phyloP scores from a whole-genome alignment of 2,329 filamentous ascomycete species.

The Colletotrichum paranaense region DNA sequence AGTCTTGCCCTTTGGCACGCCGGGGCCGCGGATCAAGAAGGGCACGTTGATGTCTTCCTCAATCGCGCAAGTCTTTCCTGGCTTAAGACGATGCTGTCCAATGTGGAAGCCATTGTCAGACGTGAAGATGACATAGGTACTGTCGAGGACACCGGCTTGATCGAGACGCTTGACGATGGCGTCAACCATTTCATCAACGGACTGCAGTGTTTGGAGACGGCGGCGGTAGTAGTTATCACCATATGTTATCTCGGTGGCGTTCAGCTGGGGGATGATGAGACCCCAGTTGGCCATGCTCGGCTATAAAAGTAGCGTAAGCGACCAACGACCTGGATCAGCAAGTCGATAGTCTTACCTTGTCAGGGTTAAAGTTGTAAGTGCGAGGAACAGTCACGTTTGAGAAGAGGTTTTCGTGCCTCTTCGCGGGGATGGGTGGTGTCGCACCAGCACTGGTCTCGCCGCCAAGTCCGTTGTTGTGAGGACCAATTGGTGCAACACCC shows the following conservation, averaged over 20 bases:
- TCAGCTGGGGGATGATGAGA: slow-evolving; percentile 52
- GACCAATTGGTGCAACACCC: slow-evolving; percentile 72
- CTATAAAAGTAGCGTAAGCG: slow-evolving; percentile 29
- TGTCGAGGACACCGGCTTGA: slow-evolving; percentile 68
- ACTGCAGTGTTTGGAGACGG: slow-evolving; percentile 63
- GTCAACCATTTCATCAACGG: slow-evolving; percentile 66
- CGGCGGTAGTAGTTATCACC: slow-evolving; percentile 64
- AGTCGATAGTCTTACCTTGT: slow-evolving; percentile 51
- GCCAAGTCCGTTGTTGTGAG: slow-evolving; percentile 64
- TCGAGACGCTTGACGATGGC: slow-evolving; percentile 55
- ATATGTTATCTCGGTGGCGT: slow-evolving; percentile 53
- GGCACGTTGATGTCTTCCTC: slow-evolving; percentile 72
- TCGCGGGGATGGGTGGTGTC: slow-evolving; percentile 64
- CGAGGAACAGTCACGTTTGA: slow-evolving; percentile 68
- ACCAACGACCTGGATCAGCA: neutral
- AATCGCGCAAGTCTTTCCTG: slow-evolving; percentile 68
- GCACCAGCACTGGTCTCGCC: slow-evolving; percentile 26
- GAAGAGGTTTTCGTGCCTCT: slow-evolving; percentile 73
- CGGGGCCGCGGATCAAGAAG: slow-evolving; percentile 66
- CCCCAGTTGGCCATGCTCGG: slow-evolving; percentile 61
- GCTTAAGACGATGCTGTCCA: slow-evolving; percentile 67
- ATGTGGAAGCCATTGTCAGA: slow-evolving; percentile 72
- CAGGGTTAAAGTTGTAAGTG: slow-evolving; percentile 74
- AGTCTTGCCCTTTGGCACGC: slow-evolving; percentile 52
- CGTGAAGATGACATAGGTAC: slow-evolving; percentile 70